A percentile compares a stretch with the other conserved stretches of the same genome.
Conservation (phyloP, 768 basidiomycete species). For the Russula lepida region DNA sequence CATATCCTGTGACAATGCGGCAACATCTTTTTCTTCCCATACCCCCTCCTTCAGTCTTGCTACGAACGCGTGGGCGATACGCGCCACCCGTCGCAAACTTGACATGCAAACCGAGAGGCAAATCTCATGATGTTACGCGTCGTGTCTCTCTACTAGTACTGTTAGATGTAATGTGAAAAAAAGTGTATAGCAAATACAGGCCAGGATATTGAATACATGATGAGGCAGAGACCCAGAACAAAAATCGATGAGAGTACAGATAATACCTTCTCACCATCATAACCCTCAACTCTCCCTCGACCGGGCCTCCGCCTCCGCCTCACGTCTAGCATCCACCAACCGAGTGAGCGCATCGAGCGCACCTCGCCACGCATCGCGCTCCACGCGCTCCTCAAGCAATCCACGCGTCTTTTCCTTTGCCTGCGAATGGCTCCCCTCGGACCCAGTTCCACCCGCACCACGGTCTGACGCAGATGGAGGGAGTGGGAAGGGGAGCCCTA, state of each 20-base stretch:
- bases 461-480: constrained; percentile 25
- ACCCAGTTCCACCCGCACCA: constrained; percentile 17
- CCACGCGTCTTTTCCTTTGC: constrained; percentile 40
- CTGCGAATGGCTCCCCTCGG: background rate
- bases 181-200: background rate
- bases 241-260: background rate
- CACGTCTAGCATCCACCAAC: constrained; percentile 1
- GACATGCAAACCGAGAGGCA: background rate
- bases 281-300: background rate
- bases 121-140: background rate
- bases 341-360: constrained; percentile 54
- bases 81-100: background rate
- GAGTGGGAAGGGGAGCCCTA: constrained; percentile 58
- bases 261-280: background rate
- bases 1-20: background rate
- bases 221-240: background rate
- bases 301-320: background rate
- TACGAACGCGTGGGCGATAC: background rate
- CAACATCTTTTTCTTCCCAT: background rate
- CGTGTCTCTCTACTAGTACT: too few relatives aligned
- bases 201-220: background rate
- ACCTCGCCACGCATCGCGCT: constrained; percentile 69
- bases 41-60: background rate
- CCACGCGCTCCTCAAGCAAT: constrained; percentile 68
- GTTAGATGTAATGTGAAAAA: background rate